A percentile compares a stretch with the other conserved stretches of the same genome.
phyloP scores from a whole-genome alignment of 805 yeast genomes.

The Teunomyces cretensis region DNA sequence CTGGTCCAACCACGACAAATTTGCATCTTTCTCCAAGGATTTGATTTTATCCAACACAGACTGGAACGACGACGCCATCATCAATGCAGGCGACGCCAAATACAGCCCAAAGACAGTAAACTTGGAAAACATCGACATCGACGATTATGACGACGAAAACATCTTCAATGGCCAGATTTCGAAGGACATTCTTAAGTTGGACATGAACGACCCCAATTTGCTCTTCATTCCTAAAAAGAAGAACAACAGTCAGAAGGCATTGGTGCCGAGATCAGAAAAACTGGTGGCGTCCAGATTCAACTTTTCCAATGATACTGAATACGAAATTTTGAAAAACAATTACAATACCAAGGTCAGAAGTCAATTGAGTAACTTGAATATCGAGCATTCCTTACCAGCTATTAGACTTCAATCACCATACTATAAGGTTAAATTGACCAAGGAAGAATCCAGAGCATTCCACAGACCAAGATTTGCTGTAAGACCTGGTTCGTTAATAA shows the following conservation, averaged over 20 bases:
- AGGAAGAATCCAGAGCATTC: conserved; percentile 68
- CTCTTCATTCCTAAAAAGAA: conserved; percentile 55
- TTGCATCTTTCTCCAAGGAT: conserved; percentile 50
- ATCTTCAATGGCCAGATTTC: conserved; percentile 68
- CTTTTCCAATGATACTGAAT: conserved; percentile 84
- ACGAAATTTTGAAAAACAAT: conserved; percentile 77
- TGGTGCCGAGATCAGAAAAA: conserved; percentile 51
- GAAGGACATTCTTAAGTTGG: conserved; percentile 51
- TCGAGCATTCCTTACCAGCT: conserved; percentile 92
- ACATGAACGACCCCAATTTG: conserved; percentile 80
- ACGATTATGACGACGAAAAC: conserved; percentile 56
- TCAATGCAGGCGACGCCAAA: conserved; percentile 45
- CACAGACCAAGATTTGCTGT: conserved; percentile 77
- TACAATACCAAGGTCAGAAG: conserved; percentile 91
- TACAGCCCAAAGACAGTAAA: conserved; percentile 16
- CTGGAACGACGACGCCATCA: conserved; percentile 70
- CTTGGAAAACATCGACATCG: conserved; percentile 10
- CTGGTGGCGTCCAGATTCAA: conserved; percentile 63
- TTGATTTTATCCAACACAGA: conserved; percentile 68
- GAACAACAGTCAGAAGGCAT: conserved; percentile 15
- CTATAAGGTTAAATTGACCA: conserved; percentile 74
- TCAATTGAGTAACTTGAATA: conserved; percentile 83
- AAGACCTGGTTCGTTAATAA: conserved; percentile 74
- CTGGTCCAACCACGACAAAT: conserved; percentile 35
- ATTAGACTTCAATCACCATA: conserved; percentile 83